Evolutionary conservation across 768 basidiomycete genomes (phyloP).

Genomic region (Hypholoma fasciculare): DNA sequence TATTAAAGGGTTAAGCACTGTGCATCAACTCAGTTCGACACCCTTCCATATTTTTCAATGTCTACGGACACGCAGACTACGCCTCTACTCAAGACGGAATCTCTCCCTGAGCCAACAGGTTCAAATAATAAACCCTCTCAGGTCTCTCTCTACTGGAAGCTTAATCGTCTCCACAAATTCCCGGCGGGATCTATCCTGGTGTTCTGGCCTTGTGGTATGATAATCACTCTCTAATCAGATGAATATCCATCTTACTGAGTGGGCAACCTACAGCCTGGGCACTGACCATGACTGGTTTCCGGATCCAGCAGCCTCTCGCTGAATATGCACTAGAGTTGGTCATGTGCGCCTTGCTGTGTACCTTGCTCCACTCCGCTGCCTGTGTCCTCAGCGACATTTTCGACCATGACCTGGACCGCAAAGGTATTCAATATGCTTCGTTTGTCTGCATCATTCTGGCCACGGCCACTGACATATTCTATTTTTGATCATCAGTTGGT

Average conservation of each 20-base stretch:
- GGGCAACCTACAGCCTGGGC: not conserved
- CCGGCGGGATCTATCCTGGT: not conserved
- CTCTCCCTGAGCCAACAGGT: no score
- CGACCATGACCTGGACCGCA: not conserved
- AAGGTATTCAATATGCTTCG: not conserved
- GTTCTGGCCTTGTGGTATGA: slow-evolving; percentile 1
- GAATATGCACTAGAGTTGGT: not conserved
- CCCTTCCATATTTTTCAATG: no score
- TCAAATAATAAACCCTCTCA: not conserved
- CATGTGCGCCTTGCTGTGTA: not conserved
- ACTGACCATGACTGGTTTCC: not conserved
- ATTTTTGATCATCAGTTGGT: not conserved
- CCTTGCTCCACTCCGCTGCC: not conserved
- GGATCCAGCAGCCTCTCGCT: not conserved
- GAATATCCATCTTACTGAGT: not conserved
- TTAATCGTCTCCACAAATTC: slow-evolving; percentile 1
- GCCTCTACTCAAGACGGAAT: no score
- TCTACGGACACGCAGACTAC: no score
- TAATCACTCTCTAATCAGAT: not conserved
- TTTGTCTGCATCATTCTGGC: not conserved
- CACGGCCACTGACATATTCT: not conserved
- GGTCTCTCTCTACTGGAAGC: not conserved
- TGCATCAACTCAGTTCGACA: no score
- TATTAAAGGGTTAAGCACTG: no score
- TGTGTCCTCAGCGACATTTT: not conserved